Percentiles rank a stretch among this genome's conserved stretches.
Evolutionary conservation across 2,329 filamentous ascomycete species (phyloP).

Genomic region (Penicillium sp.): DNA sequence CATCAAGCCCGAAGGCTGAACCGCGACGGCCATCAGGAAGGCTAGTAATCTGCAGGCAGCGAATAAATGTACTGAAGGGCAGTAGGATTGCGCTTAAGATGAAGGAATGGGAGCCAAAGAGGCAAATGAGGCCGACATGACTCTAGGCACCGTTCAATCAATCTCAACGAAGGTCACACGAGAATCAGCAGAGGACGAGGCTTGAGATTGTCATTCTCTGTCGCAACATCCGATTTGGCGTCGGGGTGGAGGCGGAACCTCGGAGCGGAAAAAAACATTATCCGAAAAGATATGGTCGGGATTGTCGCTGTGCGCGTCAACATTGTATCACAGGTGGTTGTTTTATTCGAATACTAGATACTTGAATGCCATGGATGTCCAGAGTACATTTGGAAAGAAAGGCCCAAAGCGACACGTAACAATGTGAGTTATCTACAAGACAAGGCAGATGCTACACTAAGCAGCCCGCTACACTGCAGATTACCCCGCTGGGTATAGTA

Average conservation of each 20-base stretch:
- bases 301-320: background rate
- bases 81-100: slow-evolving; percentile 20
- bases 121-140: slow-evolving; percentile 27
- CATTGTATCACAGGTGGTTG: background rate
- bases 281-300: background rate
- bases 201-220: slow-evolving; percentile 12
- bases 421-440: background rate
- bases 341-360: background rate
- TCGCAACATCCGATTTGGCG: slow-evolving; percentile 14
- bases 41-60: slow-evolving; percentile 7
- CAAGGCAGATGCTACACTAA: background rate
- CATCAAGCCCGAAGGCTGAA: slow-evolving; percentile 47
- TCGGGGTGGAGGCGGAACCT: slow-evolving; percentile 18
- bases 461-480: background rate
- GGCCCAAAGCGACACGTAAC: background rate
- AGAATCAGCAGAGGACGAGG: slow-evolving; percentile 3
- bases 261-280: slow-evolving; percentile 26
- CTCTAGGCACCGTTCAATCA: slow-evolving; percentile 25
- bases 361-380: background rate
- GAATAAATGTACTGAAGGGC: slow-evolving; percentile 1
- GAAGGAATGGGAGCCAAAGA: slow-evolving; percentile 15
- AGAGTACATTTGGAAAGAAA: background rate
- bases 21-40: slow-evolving; percentile 43
- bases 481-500: slow-evolving; percentile 6
- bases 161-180: slow-evolving; percentile 9